Percentiles rank a stretch among this genome's conserved stretches.
phyloP scores from a whole-genome alignment of 2,329 filamentous ascomycete genomes.

The Blastomyces parvus region DNA sequence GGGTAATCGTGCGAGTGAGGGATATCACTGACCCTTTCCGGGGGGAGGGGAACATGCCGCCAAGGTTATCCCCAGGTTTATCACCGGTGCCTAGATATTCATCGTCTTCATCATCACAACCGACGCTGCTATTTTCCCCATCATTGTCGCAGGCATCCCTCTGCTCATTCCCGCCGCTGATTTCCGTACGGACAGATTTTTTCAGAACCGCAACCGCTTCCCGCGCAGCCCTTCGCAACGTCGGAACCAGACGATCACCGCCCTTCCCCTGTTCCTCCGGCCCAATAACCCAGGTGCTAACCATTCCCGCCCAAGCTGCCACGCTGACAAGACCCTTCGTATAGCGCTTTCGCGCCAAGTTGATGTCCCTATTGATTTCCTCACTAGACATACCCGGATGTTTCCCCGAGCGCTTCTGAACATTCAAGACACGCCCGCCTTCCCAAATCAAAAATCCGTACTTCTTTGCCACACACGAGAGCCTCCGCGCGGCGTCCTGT shows the following conservation, averaged over 20 bases:
- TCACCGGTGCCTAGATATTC: conserved; percentile 13
- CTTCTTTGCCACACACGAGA: conserved; percentile 28
- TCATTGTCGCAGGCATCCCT: conserved; percentile 9
- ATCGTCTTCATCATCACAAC: conserved; percentile 13
- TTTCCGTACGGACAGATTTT: conserved; percentile 34
- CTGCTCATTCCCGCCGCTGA: conserved; percentile 25
- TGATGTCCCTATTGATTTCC: conserved; percentile 25
- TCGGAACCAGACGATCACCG: conserved; percentile 34
- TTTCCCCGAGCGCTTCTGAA: conserved; percentile 26
- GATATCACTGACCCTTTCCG: conserved; percentile 36
- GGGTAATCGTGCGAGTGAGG: conserved; percentile 32
- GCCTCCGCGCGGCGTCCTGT: conserved; percentile 42
- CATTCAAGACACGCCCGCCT: conserved; percentile 32
- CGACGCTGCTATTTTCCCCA: not conserved
- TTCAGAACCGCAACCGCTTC: conserved; percentile 32
- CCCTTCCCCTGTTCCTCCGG: conserved; percentile 30
- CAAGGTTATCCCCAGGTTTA: conserved; percentile 17
- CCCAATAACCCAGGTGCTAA: conserved; percentile 32
- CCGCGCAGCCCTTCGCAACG: conserved; percentile 33
- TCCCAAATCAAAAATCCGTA: conserved; percentile 36
- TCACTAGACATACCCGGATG: conserved; percentile 24
- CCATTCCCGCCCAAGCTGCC: conserved; percentile 32
- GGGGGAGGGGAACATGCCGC: conserved; percentile 13
- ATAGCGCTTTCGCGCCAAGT: conserved; percentile 31
- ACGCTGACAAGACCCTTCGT: conserved; percentile 30